Evolutionary conservation across 2,329 filamentous ascomycete genomes (phyloP).

Genomic region (Aspergillus costaricaensis): DNA sequence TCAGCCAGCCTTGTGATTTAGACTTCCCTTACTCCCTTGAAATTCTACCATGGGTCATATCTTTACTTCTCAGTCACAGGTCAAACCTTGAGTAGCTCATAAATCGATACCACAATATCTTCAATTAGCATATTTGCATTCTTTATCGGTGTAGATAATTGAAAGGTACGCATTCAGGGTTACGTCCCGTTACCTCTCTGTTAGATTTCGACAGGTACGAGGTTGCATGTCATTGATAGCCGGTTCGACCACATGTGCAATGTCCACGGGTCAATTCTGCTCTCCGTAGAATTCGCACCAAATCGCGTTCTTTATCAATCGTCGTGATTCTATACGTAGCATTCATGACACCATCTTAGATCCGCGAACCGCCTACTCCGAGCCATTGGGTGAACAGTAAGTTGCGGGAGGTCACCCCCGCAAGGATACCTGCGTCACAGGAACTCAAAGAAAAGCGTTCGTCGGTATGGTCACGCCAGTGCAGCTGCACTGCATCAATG

Average conservation of each 20-base stretch:
- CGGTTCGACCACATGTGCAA: constrained; percentile 7
- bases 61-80: not conserved
- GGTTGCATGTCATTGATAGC: constrained; percentile 10
- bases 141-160: not conserved
- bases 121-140: not conserved
- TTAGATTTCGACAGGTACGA: not conserved
- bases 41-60: not conserved
- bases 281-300: not conserved
- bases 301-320: not conserved
- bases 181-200: not conserved
- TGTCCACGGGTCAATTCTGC: not conserved
- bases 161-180: not conserved
- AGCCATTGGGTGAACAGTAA: not conserved
- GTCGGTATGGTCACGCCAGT: not conserved
- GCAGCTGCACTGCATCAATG: not conserved
- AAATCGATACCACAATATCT: not conserved
- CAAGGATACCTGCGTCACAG: not conserved
- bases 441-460: not conserved
- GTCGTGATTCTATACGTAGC: not conserved
- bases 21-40: not conserved
- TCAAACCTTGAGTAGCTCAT: not conserved
- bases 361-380: not conserved
- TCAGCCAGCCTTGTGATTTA: not conserved
- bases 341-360: not conserved
- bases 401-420: not conserved